Evolutionary conservation across 805 yeast genomes (phyloP).

Genomic region (Wickerhamiella sorbophila): DNA sequence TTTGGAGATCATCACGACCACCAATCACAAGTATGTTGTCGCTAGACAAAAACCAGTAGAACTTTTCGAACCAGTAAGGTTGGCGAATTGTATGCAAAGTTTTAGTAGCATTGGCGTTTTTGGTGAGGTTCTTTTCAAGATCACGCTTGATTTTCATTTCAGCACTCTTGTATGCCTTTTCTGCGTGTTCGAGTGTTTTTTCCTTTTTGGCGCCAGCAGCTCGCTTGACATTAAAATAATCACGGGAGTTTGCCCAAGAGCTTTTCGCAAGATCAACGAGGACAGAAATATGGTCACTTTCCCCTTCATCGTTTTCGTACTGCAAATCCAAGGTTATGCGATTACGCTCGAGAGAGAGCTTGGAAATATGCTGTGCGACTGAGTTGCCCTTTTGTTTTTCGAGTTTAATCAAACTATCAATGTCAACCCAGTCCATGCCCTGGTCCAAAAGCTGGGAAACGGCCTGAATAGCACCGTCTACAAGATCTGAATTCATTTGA

Average conservation of each 20-base stretch:
- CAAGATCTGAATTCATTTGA: constrained; percentile 50
- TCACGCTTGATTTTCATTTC: constrained; percentile 65
- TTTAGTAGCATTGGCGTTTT: constrained; percentile 33
- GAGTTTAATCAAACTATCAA: constrained; percentile 54
- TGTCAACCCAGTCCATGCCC: constrained; percentile 89
- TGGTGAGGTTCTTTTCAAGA: constrained; percentile 42
- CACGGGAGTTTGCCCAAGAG: constrained; percentile 79
- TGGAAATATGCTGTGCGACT: constrained; percentile 45
- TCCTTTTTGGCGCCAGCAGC: constrained; percentile 62
- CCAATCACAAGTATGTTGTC: constrained; percentile 80
- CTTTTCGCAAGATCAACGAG: constrained; percentile 55
- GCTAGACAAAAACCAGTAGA: constrained; percentile 82
- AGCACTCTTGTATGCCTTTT: constrained; percentile 67
- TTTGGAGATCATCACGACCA: constrained; percentile 70
- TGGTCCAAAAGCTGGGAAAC: constrained; percentile 57
- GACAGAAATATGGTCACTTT: constrained; percentile 33
- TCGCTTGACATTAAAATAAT: constrained; percentile 65
- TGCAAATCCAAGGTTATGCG: constrained; percentile 47
- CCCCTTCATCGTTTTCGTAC: constrained; percentile 28
- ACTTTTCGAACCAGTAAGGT: constrained; percentile 88
- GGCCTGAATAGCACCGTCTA: constrained; percentile 55
- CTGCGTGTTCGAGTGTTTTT: constrained; percentile 65
- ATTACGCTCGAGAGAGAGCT: constrained; percentile 57
- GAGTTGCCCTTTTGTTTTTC: constrained; percentile 55
- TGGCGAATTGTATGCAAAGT: constrained; percentile 45